Evolutionary conservation across 352 stramenopile genomes (phyloP), one percentile per base, ranked within the genome.

Genomic region (Globisporangium paroecandrum): DNA sequence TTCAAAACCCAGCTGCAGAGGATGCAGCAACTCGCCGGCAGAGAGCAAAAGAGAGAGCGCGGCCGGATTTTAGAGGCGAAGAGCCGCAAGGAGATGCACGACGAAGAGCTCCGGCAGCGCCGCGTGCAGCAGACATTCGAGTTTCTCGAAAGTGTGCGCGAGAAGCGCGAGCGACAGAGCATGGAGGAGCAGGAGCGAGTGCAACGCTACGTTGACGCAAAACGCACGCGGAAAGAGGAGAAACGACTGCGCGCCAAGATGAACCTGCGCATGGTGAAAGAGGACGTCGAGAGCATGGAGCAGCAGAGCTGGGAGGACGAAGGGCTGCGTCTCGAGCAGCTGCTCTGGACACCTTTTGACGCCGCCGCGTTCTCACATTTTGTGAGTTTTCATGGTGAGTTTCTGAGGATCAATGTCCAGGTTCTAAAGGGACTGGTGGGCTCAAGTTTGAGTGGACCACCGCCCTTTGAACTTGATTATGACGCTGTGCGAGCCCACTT

Each of bases 381-480:
- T 24, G 68, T 80, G 22, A 20, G 38, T 0, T 53, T 74, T 29
- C 77, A 91, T 62, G 22, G 59, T 18, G 13, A 51, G 6, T 77
- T 90, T 36, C 62, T 87, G 12, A n/a, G 59, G 9, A 47, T 70
- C 13, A 87, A 91, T 62, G 76, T 87, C 5, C 53, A 75, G 25
- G 71, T 89, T 24, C 63, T 89, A 0, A 67, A 78, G 36, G 74
- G 82, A 20, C 58, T 90, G 20, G 64, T 70, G 7, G 55, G 27
- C n/a, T 63, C 32, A 3, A 34, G 70, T 10, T 58, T 69, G 0
- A 53, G 46, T 0, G 63, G 55, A 18, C 77, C 80, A 51, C 82
- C 81, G 9, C 82, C 81, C 10, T 75, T 89, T 54, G 72, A 85
- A 20, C 69, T 90, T 7, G 79, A 90, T 55, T 87, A 82, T n/a